A percentile compares a stretch with the other conserved stretches of the same genome.
phyloP scores from a whole-genome alignment of 106 monocot species.

The Vanilla planifolia region DNA sequence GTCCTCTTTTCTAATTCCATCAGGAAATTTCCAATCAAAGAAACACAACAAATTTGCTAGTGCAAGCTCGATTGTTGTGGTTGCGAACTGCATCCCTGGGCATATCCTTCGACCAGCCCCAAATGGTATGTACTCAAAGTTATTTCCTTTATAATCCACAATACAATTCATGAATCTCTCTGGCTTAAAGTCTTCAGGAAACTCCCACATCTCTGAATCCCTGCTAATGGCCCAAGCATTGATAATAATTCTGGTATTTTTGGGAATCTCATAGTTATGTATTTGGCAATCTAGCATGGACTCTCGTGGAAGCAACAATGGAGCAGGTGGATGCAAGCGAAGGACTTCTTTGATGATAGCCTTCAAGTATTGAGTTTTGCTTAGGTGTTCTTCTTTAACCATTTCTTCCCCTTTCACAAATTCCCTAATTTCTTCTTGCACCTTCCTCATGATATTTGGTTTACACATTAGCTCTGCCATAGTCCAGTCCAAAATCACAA shows the following conservation, averaged over 20 bases:
- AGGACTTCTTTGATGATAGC: constrained; percentile 1
- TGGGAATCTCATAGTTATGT: neutral
- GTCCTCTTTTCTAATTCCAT: neutral
- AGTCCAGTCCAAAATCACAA: constrained; percentile 3
- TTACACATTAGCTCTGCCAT: constrained; percentile 14
- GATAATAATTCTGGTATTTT: neutral
- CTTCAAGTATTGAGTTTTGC: constrained; percentile 5
- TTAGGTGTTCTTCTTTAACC: constrained; percentile 1
- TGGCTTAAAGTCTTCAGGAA: neutral
- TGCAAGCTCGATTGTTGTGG: neutral
- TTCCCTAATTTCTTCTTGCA: constrained; percentile 10
- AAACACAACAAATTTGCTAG: neutral
- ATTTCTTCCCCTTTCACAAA: neutral
- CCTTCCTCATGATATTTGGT: constrained; percentile 4
- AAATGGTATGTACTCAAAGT: neutral
- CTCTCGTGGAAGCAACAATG: neutral
- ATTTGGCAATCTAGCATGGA: neutral
- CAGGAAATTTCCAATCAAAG: neutral
- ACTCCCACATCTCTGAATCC: neutral
- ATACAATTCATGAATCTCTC: neutral
- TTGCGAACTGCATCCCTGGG: constrained; percentile 2
- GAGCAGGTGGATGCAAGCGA: neutral
- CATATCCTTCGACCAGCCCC: neutral
- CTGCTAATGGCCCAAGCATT: constrained; percentile 2
- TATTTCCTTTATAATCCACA: neutral